Conservation (phyloP, 306 rosid species). For the Lathyrus aphaca region DNA sequence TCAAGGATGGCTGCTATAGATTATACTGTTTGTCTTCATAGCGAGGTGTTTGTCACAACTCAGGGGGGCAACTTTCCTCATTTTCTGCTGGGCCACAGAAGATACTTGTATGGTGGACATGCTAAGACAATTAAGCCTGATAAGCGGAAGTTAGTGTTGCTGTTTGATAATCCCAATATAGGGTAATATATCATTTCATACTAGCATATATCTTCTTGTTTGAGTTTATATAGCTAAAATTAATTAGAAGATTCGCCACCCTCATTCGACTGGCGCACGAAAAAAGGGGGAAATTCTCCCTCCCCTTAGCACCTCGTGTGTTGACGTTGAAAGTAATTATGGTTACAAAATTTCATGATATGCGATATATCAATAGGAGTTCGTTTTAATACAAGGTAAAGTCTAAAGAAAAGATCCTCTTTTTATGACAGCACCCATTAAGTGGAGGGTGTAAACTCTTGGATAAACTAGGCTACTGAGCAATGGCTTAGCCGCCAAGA, state of each 20-base stretch:
- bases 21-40: conserved; percentile 95
- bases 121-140: conserved; percentile 94
- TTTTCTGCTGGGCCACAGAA: conserved; percentile 91
- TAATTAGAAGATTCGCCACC: not conserved
- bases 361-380: conserved; percentile 20
- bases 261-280: not conserved
- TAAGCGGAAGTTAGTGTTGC: conserved; percentile 85
- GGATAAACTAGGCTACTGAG: conserved; percentile 11
- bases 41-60: conserved; percentile 98
- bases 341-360: conserved; percentile 7
- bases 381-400: conserved; percentile 8
- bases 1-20: conserved; percentile 99
- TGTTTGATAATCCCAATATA: conserved; percentile 83
- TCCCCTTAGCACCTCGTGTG: not conserved
- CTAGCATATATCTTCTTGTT: conserved; percentile 25
- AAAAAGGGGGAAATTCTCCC: not conserved
- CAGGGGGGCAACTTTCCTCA: conserved; percentile 99
- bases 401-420: conserved; percentile 15
- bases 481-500: conserved; percentile 11
- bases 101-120: conserved; percentile 95
- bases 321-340: not conserved
- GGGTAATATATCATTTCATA: conserved; percentile 62
- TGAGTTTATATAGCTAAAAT: conserved; percentile 15
- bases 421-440: not conserved
- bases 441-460: conserved; percentile 11